phyloP scores from a whole-genome alignment of 768 basidiomycete genomes.

The Pluteus cervinus region DNA sequence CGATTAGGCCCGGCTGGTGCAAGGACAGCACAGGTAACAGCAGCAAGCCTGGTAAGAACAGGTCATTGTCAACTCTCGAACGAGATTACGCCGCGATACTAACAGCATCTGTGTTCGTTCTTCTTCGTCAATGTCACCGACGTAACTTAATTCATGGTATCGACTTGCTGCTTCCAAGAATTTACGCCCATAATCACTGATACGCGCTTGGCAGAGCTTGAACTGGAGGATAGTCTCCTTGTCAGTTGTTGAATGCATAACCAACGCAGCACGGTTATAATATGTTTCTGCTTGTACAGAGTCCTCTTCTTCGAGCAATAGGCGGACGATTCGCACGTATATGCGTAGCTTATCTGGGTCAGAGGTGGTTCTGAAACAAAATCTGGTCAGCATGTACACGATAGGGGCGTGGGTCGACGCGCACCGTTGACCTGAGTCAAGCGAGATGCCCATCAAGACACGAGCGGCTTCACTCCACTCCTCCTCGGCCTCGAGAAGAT shows the following conservation, averaged over 20 bases:
- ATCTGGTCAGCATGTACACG: conserved; percentile 5
- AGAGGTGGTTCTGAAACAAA: conserved; percentile 44
- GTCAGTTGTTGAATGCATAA: conserved; percentile 76
- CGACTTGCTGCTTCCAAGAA: conserved; percentile 92
- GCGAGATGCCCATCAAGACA: conserved; percentile 86
- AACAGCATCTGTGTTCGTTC: conserved; percentile 90
- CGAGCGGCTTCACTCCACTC: conserved; percentile 93
- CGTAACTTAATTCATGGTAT: conserved; percentile 93
- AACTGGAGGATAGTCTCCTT: conserved; percentile 77
- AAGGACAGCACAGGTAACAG: conserved; percentile 93
- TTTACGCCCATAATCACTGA: conserved; percentile 86
- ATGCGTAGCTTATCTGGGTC: conserved; percentile 86
- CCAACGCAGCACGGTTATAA: conserved; percentile 90
- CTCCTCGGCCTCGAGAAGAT: conserved; percentile 83
- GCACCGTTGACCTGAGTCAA: conserved; percentile 86
- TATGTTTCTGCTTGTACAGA: conserved; percentile 97
- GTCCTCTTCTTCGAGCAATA: conserved; percentile 94
- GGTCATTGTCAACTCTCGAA: conserved; percentile 5
- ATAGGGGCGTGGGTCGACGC: conserved; percentile 12
- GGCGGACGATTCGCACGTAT: conserved; percentile 90
- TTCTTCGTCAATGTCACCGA: conserved; percentile 87
- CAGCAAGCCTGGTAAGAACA: conserved; percentile 57
- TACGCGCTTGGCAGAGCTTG: conserved; percentile 91
- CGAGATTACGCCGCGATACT: conserved; percentile 19
- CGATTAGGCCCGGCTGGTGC: conserved; percentile 97